A percentile compares a stretch with the other conserved stretches of the same genome.
These are phyloP conservation scores for Ilex asprella DNA, from an alignment of 257 asterid species.

Conservation along the genomic window DNA sequence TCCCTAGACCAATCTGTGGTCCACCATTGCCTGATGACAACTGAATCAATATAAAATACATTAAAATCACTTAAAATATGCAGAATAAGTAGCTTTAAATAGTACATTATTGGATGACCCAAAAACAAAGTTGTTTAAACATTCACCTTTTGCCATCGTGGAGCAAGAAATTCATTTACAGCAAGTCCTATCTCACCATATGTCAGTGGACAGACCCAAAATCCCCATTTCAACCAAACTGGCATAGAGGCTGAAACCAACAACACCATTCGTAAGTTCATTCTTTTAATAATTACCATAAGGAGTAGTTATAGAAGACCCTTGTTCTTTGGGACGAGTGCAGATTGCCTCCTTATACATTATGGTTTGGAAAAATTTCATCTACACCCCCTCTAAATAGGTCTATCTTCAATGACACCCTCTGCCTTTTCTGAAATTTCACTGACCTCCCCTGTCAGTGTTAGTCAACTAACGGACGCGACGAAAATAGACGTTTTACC, in stretches of 20 bases:
- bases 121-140: neutral
- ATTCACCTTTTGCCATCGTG: slow-evolving; percentile 64
- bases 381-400: no score
- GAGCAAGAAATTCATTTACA: slow-evolving; percentile 60
- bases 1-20: neutral
- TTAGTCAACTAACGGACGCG: no score
- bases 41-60: neutral
- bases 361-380: no score
- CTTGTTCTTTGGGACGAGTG: neutral
- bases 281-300: neutral
- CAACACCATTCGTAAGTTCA: neutral
- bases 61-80: no score
- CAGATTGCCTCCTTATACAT: neutral
- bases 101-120: no score
- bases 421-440: no score
- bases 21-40: neutral
- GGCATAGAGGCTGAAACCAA: slow-evolving; percentile 66
- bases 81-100: no score
- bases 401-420: no score
- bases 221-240: slow-evolving; percentile 59
- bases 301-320: neutral
- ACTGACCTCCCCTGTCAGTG: no score
- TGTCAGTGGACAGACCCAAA: slow-evolving; percentile 63
- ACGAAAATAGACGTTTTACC: no score
- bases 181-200: slow-evolving; percentile 69